Conservation (phyloP, 495 filamentous ascomycete genomes). For the Penicillium longicatenatum region DNA sequence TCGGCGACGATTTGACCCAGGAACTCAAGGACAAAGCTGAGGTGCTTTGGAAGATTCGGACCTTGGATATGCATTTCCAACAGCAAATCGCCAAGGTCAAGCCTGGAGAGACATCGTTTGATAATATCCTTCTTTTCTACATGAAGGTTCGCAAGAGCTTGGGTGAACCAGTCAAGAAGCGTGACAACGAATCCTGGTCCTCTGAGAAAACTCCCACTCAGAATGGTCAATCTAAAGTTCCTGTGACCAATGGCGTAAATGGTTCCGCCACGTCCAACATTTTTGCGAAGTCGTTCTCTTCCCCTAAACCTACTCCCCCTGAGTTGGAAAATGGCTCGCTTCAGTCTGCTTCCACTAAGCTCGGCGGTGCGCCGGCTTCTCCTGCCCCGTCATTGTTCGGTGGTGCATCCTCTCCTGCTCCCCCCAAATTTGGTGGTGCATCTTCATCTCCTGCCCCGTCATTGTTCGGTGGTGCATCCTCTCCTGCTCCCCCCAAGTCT, state of each 20-base stretch:
- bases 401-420: background rate
- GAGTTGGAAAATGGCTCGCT: background rate
- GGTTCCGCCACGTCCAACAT: slow-evolving; percentile 40
- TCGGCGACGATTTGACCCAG: slow-evolving; percentile 19
- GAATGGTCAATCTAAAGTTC: background rate
- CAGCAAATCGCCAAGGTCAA: slow-evolving; percentile 29
- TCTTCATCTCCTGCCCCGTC: background rate
- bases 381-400: background rate
- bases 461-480: background rate
- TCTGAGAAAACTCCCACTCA: background rate
- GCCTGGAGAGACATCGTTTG: slow-evolving; percentile 33
- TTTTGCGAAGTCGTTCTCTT: slow-evolving; percentile 47
- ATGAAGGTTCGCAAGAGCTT: slow-evolving; percentile 37
- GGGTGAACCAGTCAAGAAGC: slow-evolving; percentile 30
- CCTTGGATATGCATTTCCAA: slow-evolving; percentile 39
- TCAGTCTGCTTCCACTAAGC: background rate
- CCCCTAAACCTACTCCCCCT: slow-evolving; percentile 16
- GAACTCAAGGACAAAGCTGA: slow-evolving; percentile 23
- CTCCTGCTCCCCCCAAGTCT: background rate
- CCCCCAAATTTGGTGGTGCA: background rate
- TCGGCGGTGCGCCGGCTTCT: background rate
- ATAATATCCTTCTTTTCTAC: slow-evolving; percentile 37
- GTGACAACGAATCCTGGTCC: background rate
- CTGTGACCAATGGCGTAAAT: slow-evolving; percentile 13
- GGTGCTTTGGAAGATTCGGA: slow-evolving; percentile 27